A percentile compares a stretch with the other conserved stretches of the same genome.
Evolutionary conservation across 108 stramenopile genomes (phyloP).

Genomic region (Nitzschia sp.): DNA sequence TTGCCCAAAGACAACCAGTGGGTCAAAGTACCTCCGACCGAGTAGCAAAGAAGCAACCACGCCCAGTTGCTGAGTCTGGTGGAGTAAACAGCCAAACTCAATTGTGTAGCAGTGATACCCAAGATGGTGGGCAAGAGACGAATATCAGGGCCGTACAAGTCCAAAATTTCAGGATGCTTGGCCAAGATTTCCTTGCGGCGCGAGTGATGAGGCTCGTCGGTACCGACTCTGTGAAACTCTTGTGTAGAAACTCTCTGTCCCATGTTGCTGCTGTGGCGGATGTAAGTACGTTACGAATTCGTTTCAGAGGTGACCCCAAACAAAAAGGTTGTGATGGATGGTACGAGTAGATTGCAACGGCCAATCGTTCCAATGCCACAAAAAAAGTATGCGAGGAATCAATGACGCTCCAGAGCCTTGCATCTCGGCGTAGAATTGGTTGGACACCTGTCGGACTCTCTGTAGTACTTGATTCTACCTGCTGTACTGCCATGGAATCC

Average conservation of each 20-base stretch:
- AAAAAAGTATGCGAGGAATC: too few species aligned
- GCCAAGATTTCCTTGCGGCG: conserved; percentile 75
- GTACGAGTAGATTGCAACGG: too few species aligned
- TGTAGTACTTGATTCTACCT: too few species aligned
- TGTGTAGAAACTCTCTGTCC: conserved; percentile 37
- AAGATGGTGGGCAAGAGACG: conserved; percentile 63
- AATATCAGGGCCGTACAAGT: conserved; percentile 79
- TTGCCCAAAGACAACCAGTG: conserved; percentile 87
- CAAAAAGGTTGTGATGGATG: too few species aligned
- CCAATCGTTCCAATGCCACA: too few species aligned
- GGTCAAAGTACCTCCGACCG: conserved; percentile 74
- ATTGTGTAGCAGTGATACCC: conserved; percentile 54
- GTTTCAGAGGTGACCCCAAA: too few species aligned
- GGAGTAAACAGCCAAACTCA: conserved; percentile 61
- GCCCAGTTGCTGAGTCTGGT: conserved; percentile 13
- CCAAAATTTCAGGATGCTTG: conserved; percentile 79
- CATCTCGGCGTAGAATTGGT: too few species aligned
- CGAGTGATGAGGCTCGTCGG: conserved; percentile 51
- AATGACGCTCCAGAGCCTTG: too few species aligned
- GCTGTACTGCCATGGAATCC: too few species aligned
- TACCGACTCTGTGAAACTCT: conserved; percentile 23
- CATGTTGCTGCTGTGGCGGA: conserved; percentile 13
- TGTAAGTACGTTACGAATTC: too few species aligned
- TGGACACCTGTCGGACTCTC: too few species aligned
- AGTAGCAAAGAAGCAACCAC: conserved; percentile 59